Base-by-base conservation (phyloP, 257 asterid genomes). In the Anisodus tanguticus region DNA sequence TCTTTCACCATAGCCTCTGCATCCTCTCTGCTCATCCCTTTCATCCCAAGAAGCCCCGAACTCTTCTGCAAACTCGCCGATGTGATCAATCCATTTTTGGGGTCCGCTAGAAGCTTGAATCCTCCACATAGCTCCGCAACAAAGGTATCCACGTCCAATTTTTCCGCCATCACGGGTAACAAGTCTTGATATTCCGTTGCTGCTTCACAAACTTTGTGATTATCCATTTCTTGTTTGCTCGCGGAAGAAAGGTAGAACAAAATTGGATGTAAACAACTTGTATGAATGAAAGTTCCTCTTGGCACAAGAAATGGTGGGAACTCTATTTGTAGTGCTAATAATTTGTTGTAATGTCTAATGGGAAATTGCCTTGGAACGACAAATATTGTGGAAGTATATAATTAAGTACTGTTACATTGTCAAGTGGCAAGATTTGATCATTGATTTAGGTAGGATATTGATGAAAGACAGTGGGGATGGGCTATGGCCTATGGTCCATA, bases 131-230 rank as follows among this genome's bases (percentile, higher is more conserved):
- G 67, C 53, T 88, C 91, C 5, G 70, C 85, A 2, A 88, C 92
- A 60, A 93, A 93, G 13, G 89, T 72, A 31, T 91, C 92, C 55
- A 88, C 92, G 47, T 92, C 98, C 4, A 94, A 87, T 88, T 92
- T 93, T 9, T 93, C 98, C 15, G 88, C 97, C 98, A 93, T 94
- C 82, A 94, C 97, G 0, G 93, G 90, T 81, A 94, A 58, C 88
- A 93, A 80, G 87, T 93, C 97, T 83, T 92, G 81, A 45, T 91
- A 94, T 37, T 91, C 85, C 17, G 39, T 76, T 76, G 70, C 11
- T 39, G 47, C 49, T 10, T 16, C 82, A 31, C 62, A 12, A 49
- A 74, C 81, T 49, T 74, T 79, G 76, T 67, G 35, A 68, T 19
- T 72, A 84, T 74, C 87, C 90, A 84, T 85, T 66, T 70, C 39